These are phyloP conservation scores for Termitomyces sp. DNA, from an alignment of 768 basidiomycete species.

Conservation along the genomic window DNA sequence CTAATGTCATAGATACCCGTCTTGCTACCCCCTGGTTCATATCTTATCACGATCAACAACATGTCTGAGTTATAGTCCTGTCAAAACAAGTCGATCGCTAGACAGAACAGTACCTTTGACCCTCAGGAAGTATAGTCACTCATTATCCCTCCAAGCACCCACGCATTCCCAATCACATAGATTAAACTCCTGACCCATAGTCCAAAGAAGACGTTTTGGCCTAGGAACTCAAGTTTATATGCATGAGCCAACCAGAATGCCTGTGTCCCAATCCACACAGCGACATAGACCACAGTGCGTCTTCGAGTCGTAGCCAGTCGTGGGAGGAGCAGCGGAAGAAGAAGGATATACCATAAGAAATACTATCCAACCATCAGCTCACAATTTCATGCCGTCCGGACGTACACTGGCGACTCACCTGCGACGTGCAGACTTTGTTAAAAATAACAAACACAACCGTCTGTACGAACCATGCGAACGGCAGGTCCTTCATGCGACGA, in stretches of 20 bases:
- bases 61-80: background rate
- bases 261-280: conserved; percentile 74
- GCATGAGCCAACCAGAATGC: conserved; percentile 89
- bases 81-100: background rate
- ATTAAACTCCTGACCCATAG: conserved; percentile 77
- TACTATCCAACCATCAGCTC: conserved; percentile 47
- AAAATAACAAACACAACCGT: conserved; percentile 90
- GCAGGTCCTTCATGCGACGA: conserved; percentile 48
- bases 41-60: conserved; percentile 1
- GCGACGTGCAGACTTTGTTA: conserved; percentile 98
- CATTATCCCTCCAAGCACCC: conserved; percentile 71
- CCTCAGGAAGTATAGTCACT: conserved; percentile 10
- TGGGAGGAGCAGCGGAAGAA: conserved; percentile 80
- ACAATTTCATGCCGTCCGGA: background rate
- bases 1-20: background rate
- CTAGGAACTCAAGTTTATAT: conserved; percentile 86
- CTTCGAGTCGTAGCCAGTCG: conserved; percentile 45
- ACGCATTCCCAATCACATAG: conserved; percentile 73
- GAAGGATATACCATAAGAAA: conserved; percentile 93
- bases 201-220: conserved; percentile 60
- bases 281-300: conserved; percentile 34
- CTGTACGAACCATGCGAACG: conserved; percentile 88
- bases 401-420: conserved; percentile 39
- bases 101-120: conserved; percentile 2
- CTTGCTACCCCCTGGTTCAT: background rate